Conservation (phyloP, 352 stramenopile species). For the Ophiocytium majus region DNA sequence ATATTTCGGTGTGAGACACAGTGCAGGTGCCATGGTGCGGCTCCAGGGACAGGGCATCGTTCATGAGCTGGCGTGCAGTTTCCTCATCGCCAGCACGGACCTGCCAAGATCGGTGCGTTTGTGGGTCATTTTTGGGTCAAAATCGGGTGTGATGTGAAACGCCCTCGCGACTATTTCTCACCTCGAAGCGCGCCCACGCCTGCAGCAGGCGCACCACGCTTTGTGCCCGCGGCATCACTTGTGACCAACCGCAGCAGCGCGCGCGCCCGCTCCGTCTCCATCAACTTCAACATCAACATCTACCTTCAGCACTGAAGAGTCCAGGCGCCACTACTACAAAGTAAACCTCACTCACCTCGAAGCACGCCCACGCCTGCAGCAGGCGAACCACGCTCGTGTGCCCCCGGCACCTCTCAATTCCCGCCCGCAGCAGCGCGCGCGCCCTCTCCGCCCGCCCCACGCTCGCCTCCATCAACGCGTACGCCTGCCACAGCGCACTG, state of each 20-base stretch:
- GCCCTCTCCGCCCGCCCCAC: slow-evolving; percentile 33
- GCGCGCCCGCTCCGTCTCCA: slow-evolving; percentile 32
- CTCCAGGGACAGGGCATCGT: slow-evolving; percentile 46
- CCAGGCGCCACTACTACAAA: too few relatives aligned
- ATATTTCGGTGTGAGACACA: neutral
- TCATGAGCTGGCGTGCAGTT: slow-evolving; percentile 41
- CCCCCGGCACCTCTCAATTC: slow-evolving; percentile 43
- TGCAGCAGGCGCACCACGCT: slow-evolving; percentile 47
- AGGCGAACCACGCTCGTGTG: slow-evolving; percentile 42
- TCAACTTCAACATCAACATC: slow-evolving; percentile 35
- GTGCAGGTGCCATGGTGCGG: slow-evolving; percentile 52
- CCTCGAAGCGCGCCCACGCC: slow-evolving; percentile 42
- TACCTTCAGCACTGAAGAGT: too few relatives aligned
- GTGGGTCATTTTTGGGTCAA: neutral
- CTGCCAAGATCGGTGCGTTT: neutral
- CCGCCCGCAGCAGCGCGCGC: slow-evolving; percentile 38
- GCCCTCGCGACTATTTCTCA: too few relatives aligned
- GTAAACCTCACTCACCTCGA: slow-evolving; percentile 43
- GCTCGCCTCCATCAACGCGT: slow-evolving; percentile 44
- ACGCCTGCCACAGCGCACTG: slow-evolving; percentile 58
- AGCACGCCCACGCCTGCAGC: slow-evolving; percentile 40
- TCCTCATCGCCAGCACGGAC: slow-evolving; percentile 25
- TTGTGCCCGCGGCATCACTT: slow-evolving; percentile 45
- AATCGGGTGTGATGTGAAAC: too few relatives aligned
- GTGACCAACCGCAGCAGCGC: slow-evolving; percentile 36